Conservation (phyloP, 768 basidiomycete genomes). For the Naganishia vaughanmartiniae region DNA sequence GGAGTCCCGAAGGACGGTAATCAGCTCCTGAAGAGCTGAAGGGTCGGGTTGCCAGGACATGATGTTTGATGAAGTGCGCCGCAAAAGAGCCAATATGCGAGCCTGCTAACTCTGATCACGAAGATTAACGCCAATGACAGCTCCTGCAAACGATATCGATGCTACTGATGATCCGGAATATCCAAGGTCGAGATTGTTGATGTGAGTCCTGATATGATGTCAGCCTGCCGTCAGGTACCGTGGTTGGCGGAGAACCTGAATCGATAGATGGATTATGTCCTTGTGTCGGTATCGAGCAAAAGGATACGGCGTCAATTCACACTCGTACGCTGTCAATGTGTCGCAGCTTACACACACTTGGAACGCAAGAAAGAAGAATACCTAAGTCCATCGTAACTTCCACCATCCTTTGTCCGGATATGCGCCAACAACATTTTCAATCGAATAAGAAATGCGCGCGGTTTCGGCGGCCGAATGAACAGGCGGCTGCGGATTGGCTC, state of each 20-base stretch:
- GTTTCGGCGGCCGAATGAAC: too few species aligned
- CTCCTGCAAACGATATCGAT: neutral
- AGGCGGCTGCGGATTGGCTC: too few species aligned
- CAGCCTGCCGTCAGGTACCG: conserved; percentile 3
- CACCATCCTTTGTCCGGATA: too few species aligned
- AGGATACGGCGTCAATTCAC: neutral
- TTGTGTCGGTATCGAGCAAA: neutral
- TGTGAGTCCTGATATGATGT: neutral
- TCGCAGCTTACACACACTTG: too few species aligned
- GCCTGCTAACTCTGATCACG: neutral
- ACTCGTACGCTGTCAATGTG: neutral
- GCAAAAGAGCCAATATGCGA: neutral
- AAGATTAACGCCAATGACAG: neutral
- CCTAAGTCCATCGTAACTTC: too few species aligned
- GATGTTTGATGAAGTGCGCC: conserved; percentile 21
- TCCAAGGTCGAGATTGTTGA: neutral
- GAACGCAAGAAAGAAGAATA: too few species aligned
- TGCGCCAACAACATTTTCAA: too few species aligned
- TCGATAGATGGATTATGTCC: neutral
- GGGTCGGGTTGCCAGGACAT: conserved; percentile 81
- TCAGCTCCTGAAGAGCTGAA: conserved; percentile 83
- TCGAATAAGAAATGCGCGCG: too few species aligned
- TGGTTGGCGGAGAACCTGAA: neutral
- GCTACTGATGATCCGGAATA: neutral
- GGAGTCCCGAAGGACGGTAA: conserved; percentile 85